A percentile compares a stretch with the other conserved stretches of the same genome.
These are phyloP conservation scores for Trypanosoma conorhini DNA, from an alignment of 208 protist genomes.

Conservation along the genomic window DNA sequence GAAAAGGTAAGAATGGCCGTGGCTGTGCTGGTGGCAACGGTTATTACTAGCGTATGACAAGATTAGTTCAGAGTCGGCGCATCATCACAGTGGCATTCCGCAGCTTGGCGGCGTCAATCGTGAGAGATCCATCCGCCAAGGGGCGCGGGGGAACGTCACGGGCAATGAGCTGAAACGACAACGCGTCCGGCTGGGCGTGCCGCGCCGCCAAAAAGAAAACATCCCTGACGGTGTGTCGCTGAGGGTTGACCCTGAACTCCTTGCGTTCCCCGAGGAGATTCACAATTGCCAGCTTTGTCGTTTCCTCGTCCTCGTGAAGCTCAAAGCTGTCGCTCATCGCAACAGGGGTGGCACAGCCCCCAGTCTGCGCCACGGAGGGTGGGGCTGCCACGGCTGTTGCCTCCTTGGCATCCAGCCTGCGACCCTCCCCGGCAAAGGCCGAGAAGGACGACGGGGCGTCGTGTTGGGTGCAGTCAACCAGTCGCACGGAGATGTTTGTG, in stretches of 20 bases:
- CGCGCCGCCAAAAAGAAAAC: constrained; percentile 62
- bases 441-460: constrained; percentile 44
- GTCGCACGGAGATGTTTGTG: constrained; percentile 55
- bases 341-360: neutral
- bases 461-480: constrained; percentile 55
- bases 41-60: neutral
- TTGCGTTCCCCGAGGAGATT: constrained; percentile 56
- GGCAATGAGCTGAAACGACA: constrained; percentile 52
- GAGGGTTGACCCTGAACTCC: constrained; percentile 73
- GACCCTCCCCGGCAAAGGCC: constrained; percentile 66
- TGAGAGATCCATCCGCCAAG: constrained; percentile 39
- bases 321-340: constrained; percentile 32
- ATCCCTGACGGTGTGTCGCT: constrained; percentile 73
- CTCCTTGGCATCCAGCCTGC: constrained; percentile 31
- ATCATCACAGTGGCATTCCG: constrained; percentile 63
- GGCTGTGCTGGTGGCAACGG: neutral
- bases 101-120: constrained; percentile 63
- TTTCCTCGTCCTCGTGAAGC: constrained; percentile 42
- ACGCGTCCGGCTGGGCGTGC: constrained; percentile 37
- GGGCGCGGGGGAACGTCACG: constrained; percentile 70
- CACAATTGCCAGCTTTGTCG: constrained; percentile 61
- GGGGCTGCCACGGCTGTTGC: constrained; percentile 2
- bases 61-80: constrained; percentile 33
- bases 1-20: constrained; percentile 4
- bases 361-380: neutral